phyloP scores from a whole-genome alignment of 2,329 filamentous ascomycete species.

The Epichloe sp. region DNA sequence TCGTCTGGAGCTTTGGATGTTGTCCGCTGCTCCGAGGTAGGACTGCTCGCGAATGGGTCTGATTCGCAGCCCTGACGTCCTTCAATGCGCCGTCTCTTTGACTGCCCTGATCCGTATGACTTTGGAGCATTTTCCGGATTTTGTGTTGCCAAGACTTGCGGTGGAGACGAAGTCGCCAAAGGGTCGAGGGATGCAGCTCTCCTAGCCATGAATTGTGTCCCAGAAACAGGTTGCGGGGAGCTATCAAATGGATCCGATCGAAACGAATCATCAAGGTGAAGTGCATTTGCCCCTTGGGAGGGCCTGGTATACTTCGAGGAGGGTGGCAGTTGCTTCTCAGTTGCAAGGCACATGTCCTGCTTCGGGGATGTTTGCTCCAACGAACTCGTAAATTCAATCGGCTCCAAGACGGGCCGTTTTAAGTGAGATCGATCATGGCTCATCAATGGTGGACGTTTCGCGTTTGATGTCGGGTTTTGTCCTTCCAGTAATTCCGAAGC shows the following conservation, averaged over 20 bases:
- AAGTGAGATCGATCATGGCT: not conserved
- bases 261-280: not conserved
- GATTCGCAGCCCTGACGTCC: not conserved
- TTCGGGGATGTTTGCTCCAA: slow-evolving; percentile 9
- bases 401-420: slow-evolving; percentile 8
- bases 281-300: not conserved
- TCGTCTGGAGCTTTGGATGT: not conserved
- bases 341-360: not conserved
- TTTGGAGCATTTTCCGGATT: not conserved
- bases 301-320: not conserved
- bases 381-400: slow-evolving; percentile 26
- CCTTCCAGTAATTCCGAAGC: not conserved
- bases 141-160: not conserved
- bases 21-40: not conserved
- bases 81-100: not conserved
- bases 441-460: not conserved
- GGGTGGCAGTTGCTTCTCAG: not conserved
- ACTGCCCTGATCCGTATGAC: not conserved
- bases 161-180: slow-evolving; percentile 8
- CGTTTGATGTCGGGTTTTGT: not conserved
- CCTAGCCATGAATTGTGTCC: not conserved
- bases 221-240: slow-evolving; percentile 13
- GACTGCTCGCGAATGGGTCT: not conserved
- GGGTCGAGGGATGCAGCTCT: slow-evolving; percentile 9
- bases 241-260: slow-evolving; percentile 23